Evolutionary conservation across 2,329 filamentous ascomycete species (phyloP).

Genomic region (Pyrenophora tritici-repentis): DNA sequence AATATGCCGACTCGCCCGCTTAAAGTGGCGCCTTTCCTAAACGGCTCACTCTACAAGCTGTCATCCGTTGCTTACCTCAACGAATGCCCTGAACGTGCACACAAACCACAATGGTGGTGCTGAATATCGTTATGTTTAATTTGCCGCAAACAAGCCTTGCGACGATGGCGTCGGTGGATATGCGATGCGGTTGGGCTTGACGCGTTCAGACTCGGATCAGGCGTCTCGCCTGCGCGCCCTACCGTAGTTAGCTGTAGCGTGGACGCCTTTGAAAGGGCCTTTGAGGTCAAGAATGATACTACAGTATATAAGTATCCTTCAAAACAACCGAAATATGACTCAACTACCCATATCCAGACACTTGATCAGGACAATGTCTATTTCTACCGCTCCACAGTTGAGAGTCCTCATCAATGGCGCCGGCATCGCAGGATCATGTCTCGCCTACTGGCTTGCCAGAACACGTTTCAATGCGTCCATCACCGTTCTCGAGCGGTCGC

Average conservation of each 20-base stretch:
- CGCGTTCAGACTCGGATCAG: no score
- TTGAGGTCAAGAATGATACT: background rate
- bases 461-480: constrained; percentile 41
- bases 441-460: constrained; percentile 44
- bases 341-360: background rate
- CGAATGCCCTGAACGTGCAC: no score
- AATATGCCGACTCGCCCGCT: background rate
- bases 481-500: constrained; percentile 53
- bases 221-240: no score
- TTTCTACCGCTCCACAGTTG: constrained; percentile 17
- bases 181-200: no score
- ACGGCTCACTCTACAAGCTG: no score
- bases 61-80: no score
- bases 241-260: no score
- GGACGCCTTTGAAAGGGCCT: no score
- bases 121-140: no score
- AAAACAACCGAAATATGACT: background rate
- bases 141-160: no score
- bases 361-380: constrained; percentile 5
- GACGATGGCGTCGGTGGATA: no score
- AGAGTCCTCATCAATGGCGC: constrained; percentile 47
- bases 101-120: no score
- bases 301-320: background rate
- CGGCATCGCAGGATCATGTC: constrained; percentile 47
- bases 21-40: background rate